Percentiles rank a stretch among this genome's conserved stretches.
Evolutionary conservation across 257 asterid species (phyloP).

Genomic region (Nicotiana tabacum): DNA sequence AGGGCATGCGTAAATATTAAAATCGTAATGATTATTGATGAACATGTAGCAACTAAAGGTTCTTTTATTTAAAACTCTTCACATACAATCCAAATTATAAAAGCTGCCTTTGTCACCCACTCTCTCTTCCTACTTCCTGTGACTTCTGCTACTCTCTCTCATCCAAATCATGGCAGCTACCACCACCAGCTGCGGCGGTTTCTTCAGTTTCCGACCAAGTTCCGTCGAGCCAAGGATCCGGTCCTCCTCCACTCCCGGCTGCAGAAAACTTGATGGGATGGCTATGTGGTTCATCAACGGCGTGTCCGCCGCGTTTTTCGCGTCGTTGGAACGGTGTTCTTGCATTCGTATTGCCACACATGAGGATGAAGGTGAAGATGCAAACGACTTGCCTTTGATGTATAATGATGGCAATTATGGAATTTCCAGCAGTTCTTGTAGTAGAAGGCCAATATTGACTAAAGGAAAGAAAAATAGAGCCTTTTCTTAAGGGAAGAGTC

Average conservation of each 20-base stretch:
- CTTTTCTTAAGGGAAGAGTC: slow-evolving; percentile 11
- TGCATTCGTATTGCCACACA: slow-evolving; percentile 65
- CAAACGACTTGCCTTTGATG: slow-evolving; percentile 53
- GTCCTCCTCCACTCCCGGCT: slow-evolving; percentile 24
- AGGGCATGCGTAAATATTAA: slow-evolving; percentile 11
- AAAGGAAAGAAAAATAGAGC: slow-evolving; percentile 40
- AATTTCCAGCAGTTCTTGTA: slow-evolving; percentile 9
- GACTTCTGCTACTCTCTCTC: not conserved
- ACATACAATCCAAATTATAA: not conserved
- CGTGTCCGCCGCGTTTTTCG: slow-evolving; percentile 61
- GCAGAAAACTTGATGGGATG: slow-evolving; percentile 57
- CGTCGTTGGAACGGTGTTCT: slow-evolving; percentile 72
- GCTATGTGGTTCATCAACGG: slow-evolving; percentile 74
- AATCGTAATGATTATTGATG: not conserved
- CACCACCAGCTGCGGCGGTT: slow-evolving; percentile 25
- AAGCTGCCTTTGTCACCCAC: slow-evolving; percentile 1
- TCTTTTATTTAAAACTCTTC: not conserved
- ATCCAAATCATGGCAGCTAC: slow-evolving; percentile 36
- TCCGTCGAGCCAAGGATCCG: slow-evolving; percentile 28
- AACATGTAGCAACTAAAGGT: slow-evolving; percentile 5
- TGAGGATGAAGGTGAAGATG: slow-evolving; percentile 57
- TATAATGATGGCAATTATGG: slow-evolving; percentile 33
- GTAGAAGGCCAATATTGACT: slow-evolving; percentile 28
- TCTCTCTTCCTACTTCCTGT: not conserved
- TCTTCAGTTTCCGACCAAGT: slow-evolving; percentile 20